These are phyloP conservation scores for Luzula sylvatica DNA, from an alignment of 176 grass and related monocot species.

Conservation along the genomic window DNA sequence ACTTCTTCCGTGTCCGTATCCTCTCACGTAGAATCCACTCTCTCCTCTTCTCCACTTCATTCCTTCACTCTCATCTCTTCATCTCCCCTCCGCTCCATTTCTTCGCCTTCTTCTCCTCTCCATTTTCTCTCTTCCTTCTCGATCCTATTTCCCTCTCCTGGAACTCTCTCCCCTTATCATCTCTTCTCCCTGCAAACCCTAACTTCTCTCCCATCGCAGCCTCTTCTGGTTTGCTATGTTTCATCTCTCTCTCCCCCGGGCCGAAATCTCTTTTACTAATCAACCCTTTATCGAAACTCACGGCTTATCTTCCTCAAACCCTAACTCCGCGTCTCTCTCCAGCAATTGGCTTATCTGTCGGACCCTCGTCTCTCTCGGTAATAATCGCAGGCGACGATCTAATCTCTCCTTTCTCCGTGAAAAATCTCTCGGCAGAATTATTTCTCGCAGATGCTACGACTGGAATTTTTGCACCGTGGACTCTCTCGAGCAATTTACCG, in stretches of 20 bases:
- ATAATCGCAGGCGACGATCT: slow-evolving; percentile 72
- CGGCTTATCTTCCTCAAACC: slow-evolving; percentile 45
- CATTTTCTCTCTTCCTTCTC: slow-evolving; percentile 32
- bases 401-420: slow-evolving; percentile 89
- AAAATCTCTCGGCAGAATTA: slow-evolving; percentile 82
- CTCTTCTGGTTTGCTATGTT: slow-evolving; percentile 60
- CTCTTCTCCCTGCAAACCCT: slow-evolving; percentile 6
- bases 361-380: slow-evolving; percentile 57
- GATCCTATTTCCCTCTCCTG: slow-evolving; percentile 47
- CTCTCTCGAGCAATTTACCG: slow-evolving; percentile 34
- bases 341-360: slow-evolving; percentile 56
- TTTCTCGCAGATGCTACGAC: slow-evolving; percentile 74
- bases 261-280: slow-evolving; percentile 67
- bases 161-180: slow-evolving; percentile 42
- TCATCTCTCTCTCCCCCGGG: slow-evolving; percentile 55
- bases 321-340: slow-evolving; percentile 67
- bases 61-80: slow-evolving; percentile 79
- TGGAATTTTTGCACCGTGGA: slow-evolving; percentile 53
- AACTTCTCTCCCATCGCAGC: slow-evolving; percentile 53
- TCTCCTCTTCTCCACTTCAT: slow-evolving; percentile 80
- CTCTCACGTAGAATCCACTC: slow-evolving; percentile 66
- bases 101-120: slow-evolving; percentile 55
- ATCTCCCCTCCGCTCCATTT: slow-evolving; percentile 63
- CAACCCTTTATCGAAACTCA: slow-evolving; percentile 73
- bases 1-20: slow-evolving; percentile 71